A percentile compares a stretch with the other conserved stretches of the same genome.
Evolutionary conservation across 495 filamentous ascomycete genomes (phyloP).

Genomic region (Parathielavia hyrcaniae): DNA sequence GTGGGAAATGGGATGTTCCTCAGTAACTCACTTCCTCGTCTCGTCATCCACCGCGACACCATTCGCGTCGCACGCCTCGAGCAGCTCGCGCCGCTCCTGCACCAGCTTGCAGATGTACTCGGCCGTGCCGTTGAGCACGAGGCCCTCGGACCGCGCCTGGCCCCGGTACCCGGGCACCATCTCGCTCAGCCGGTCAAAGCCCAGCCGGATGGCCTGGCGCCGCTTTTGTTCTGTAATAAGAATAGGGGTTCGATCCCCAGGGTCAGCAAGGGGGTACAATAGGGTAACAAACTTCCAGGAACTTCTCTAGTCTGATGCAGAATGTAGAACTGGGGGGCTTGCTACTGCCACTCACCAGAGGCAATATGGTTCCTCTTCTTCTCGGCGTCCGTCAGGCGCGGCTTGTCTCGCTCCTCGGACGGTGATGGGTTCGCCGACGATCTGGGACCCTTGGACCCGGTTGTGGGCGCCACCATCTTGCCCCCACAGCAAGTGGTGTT

Average conservation of each 20-base stretch:
- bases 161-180: constrained; percentile 79
- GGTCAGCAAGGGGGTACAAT: neutral
- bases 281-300: neutral
- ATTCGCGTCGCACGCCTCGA: constrained; percentile 31
- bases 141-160: constrained; percentile 76
- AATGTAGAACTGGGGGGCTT: neutral
- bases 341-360: constrained; percentile 42
- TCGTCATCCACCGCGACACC: constrained; percentile 22
- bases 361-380: constrained; percentile 90
- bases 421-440: neutral
- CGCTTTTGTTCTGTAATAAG: constrained; percentile 78
- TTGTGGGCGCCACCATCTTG: neutral
- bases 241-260: too few relatives aligned
- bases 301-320: neutral
- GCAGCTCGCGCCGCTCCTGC: constrained; percentile 52
- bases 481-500: too few relatives aligned
- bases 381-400: constrained; percentile 75
- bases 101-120: constrained; percentile 64
- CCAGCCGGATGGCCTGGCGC: constrained; percentile 73
- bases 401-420: constrained; percentile 34
- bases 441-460: neutral
- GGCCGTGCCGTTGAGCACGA: constrained; percentile 71
- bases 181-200: constrained; percentile 78
- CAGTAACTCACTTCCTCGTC: constrained; percentile 24
- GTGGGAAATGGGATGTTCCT: neutral